Conservation (phyloP, 2,329 filamentous ascomycete genomes). For the Aspergillus spinulosporus region DNA sequence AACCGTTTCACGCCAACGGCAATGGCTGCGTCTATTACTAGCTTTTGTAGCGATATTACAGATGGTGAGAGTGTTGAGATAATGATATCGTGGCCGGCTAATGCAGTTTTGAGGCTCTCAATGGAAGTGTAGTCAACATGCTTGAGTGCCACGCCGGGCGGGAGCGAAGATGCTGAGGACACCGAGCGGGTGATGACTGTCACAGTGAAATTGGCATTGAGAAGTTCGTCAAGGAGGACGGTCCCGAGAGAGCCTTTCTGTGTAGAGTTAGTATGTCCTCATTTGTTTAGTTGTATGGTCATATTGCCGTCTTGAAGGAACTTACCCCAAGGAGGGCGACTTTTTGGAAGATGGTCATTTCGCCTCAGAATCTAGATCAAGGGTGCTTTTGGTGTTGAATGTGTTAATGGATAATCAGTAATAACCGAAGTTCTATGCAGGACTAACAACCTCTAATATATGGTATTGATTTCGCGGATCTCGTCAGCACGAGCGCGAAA, state of each 20-base stretch:
- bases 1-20: slow-evolving; percentile 5
- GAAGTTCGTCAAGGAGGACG: slow-evolving; percentile 2
- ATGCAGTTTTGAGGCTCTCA: background rate
- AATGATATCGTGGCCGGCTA: background rate
- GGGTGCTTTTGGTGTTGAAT: background rate
- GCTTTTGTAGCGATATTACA: background rate
- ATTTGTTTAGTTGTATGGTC: background rate
- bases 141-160: background rate
- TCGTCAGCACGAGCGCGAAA: background rate
- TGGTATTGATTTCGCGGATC: background rate
- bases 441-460: too few species aligned
- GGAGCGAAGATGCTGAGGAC: background rate
- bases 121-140: slow-evolving; percentile 8
- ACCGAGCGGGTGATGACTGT: slow-evolving; percentile 3
- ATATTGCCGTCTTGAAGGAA: background rate
- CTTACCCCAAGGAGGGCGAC: slow-evolving; percentile 10
- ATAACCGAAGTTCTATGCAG: too few species aligned
- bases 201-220: background rate
- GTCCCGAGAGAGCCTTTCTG: slow-evolving; percentile 13
- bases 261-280: background rate
- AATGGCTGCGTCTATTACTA: slow-evolving; percentile 4
- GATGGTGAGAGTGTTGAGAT: background rate
- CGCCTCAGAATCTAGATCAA: background rate
- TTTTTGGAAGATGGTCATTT: slow-evolving; percentile 8
- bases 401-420: background rate